Conservation (phyloP, 148 eudicot species). For the Agrostemma githago region DNA sequence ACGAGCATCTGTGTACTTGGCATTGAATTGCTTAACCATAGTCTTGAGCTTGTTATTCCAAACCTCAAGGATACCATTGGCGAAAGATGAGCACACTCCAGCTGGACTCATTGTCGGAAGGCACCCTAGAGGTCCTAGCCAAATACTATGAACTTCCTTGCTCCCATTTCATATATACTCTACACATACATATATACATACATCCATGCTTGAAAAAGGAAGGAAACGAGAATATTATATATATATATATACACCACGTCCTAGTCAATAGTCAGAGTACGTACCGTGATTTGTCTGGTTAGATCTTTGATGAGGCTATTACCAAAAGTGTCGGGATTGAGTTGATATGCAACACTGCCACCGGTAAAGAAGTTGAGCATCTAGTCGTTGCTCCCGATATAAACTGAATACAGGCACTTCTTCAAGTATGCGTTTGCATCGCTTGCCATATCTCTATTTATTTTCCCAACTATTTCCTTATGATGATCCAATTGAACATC, state of each 20-base stretch:
- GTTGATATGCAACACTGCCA: neutral
- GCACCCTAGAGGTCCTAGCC: conserved; percentile 46
- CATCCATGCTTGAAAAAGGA: no score
- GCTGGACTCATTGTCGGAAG: conserved; percentile 23
- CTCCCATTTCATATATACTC: conserved; percentile 35
- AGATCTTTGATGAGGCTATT: conserved; percentile 25
- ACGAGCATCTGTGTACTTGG: conserved; percentile 25
- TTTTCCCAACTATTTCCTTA: conserved; percentile 20
- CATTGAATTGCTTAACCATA: conserved; percentile 30
- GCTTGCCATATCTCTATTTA: conserved; percentile 20
- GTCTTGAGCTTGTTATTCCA: conserved; percentile 32
- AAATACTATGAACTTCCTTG: conserved; percentile 48
- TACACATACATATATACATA: neutral
- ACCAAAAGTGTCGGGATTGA: conserved; percentile 25
- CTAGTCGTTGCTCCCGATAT: conserved; percentile 35
- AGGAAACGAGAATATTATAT: no score
- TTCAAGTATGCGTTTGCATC: conserved; percentile 10
- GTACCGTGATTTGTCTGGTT: conserved; percentile 26
- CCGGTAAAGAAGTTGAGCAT: conserved; percentile 29
- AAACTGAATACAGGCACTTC: conserved; percentile 30
- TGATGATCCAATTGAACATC: conserved; percentile 22
- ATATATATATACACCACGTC: no score
- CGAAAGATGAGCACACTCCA: conserved; percentile 29
- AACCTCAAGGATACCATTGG: conserved; percentile 21
- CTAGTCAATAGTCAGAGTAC: neutral